Conservation (phyloP, 768 basidiomycete species). For the Mycena olivaceomarginata region DNA sequence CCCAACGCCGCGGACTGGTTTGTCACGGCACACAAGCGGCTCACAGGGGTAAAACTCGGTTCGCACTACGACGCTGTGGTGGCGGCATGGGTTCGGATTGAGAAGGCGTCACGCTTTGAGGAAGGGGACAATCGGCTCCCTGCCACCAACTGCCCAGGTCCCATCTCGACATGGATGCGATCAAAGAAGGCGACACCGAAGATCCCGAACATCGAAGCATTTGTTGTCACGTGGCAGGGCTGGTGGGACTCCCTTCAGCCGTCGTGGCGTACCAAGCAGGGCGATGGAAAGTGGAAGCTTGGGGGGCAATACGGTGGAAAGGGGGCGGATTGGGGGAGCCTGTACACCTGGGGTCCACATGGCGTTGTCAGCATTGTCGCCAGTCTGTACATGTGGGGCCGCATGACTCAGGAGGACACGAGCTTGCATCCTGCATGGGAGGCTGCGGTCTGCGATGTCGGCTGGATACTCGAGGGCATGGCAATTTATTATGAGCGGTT, state of each 20-base stretch:
- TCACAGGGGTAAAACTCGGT: not conserved
- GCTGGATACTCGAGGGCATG: slow-evolving; percentile 27
- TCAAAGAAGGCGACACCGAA: too few species aligned
- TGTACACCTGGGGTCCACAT: slow-evolving; percentile 8
- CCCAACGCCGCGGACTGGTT: not conserved
- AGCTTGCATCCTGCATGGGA: not conserved
- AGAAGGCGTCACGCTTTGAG: too few species aligned
- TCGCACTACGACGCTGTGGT: too few species aligned
- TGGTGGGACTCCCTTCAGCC: slow-evolving; percentile 3
- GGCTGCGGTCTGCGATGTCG: not conserved
- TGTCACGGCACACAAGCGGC: not conserved
- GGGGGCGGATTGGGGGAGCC: slow-evolving; percentile 17
- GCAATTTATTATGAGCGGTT: not conserved
- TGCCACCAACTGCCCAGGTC: too few species aligned
- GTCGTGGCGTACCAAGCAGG: not conserved
- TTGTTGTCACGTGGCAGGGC: not conserved
- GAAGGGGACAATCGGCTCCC: too few species aligned
- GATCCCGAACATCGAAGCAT: not conserved
- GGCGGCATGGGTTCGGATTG: too few species aligned
- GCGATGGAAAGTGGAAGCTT: not conserved
- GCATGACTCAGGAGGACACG: not conserved
- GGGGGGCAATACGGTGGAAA: slow-evolving; percentile 11
- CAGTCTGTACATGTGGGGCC: slow-evolving; percentile 17
- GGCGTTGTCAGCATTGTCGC: slow-evolving; percentile 4
- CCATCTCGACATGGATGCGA: too few species aligned